Evolutionary conservation across 495 filamentous ascomycete genomes (phyloP).

Genomic region (Hypoxylon subgilvum): DNA sequence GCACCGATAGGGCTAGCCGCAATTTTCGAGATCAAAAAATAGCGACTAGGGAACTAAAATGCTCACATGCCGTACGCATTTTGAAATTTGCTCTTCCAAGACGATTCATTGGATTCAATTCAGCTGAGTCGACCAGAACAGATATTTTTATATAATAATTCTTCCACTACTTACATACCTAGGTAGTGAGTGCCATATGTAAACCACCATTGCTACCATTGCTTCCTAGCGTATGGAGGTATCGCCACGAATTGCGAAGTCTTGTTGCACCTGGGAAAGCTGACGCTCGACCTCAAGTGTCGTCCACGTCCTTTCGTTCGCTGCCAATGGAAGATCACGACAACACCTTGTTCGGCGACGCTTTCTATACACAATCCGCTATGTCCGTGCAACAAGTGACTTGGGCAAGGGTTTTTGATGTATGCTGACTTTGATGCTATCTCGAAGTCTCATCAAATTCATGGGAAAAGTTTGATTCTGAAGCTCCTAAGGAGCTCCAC

Average conservation of each 20-base stretch:
- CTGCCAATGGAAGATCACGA: constrained; percentile 9
- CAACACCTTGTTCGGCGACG: too few species aligned
- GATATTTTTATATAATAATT: constrained; percentile 2
- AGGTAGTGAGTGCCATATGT: constrained; percentile 22
- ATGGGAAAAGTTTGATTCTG: constrained; percentile 11
- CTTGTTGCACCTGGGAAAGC: constrained; percentile 10
- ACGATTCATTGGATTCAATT: constrained; percentile 20
- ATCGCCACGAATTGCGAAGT: constrained; percentile 3
- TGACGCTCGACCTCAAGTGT: constrained; percentile 23
- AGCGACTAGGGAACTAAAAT: constrained; percentile 11
- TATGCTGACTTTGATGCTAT: too few species aligned
- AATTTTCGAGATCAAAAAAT: constrained; percentile 20
- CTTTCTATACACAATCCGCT: too few species aligned
- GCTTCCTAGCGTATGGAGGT: constrained; percentile 6
- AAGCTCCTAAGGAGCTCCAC: constrained; percentile 30
- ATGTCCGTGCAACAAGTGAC: constrained; percentile 20
- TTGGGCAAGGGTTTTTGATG: neutral
- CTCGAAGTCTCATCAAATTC: neutral
- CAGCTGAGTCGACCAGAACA: constrained; percentile 21
- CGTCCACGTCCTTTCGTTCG: constrained; percentile 7
- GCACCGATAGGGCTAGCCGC: constrained; percentile 17
- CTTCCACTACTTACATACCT: too few species aligned
- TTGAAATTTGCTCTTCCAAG: constrained; percentile 13
- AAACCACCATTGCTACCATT: too few species aligned
- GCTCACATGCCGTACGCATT: constrained; percentile 37